These are phyloP conservation scores for Colletotrichum chrysophilum DNA, from an alignment of 2,329 filamentous ascomycete species.

Conservation along the genomic window DNA sequence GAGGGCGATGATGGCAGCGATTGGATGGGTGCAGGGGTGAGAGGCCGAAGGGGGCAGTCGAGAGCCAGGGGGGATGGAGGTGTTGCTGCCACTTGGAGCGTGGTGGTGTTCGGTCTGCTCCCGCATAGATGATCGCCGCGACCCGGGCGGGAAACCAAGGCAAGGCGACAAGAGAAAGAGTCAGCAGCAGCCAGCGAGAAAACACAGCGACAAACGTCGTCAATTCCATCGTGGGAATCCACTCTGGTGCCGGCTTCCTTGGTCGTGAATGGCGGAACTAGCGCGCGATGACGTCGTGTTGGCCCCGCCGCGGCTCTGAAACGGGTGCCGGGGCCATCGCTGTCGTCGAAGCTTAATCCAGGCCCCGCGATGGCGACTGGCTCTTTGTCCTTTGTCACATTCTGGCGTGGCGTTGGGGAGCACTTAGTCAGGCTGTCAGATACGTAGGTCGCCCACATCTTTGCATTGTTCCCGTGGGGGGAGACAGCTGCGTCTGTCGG, in stretches of 20 bases:
- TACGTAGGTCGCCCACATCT: background rate
- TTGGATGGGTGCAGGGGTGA: no score
- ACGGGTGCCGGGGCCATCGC: slow-evolving; percentile 4
- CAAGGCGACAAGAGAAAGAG: background rate
- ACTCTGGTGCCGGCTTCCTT: background rate
- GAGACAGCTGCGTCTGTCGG: background rate
- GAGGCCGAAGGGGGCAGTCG: no score
- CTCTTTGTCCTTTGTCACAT: background rate
- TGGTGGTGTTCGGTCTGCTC: background rate
- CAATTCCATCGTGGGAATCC: background rate
- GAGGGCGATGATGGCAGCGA: background rate
- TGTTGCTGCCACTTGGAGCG: background rate
- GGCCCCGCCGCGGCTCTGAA: slow-evolving; percentile 14
- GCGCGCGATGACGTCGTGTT: slow-evolving; percentile 3
- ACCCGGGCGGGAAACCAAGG: background rate
- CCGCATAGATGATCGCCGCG: slow-evolving; percentile 7
- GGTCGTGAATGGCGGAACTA: background rate
- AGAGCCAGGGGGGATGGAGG: no score
- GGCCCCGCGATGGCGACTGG: background rate
- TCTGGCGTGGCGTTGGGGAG: background rate
- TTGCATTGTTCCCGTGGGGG: background rate
- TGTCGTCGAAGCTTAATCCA: slow-evolving; percentile 12
- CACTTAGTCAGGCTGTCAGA: background rate
- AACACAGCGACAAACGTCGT: background rate
- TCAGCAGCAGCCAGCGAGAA: background rate